Conservation (phyloP, 768 basidiomycete genomes). For the Lanmaoa pseudosensibilis region DNA sequence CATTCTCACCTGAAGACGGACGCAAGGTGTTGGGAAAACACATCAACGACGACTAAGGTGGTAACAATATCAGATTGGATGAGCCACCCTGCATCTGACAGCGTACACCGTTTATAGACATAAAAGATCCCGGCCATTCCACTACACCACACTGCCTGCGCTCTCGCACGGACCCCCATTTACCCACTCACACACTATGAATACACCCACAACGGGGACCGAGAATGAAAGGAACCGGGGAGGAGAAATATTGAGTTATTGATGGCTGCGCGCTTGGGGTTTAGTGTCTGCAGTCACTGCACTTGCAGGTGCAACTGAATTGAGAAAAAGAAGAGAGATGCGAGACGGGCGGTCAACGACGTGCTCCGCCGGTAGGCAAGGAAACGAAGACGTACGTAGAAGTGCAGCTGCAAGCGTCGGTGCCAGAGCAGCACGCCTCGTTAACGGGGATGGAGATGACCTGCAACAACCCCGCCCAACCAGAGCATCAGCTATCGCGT, state of each 20-base stretch:
- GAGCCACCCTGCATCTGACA: not conserved
- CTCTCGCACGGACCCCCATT: too few relatives aligned
- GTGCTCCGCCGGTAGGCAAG: not conserved
- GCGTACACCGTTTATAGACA: not conserved
- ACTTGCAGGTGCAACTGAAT: conserved; percentile 15
- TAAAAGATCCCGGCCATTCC: not conserved
- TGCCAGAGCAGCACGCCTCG: conserved; percentile 14
- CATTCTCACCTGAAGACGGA: not conserved
- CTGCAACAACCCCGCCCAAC: not conserved
- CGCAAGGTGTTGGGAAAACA: not conserved
- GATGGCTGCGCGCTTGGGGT: not conserved
- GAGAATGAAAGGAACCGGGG: not conserved
- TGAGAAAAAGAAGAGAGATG: too few relatives aligned
- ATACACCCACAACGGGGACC: not conserved
- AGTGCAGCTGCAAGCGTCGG: conserved; percentile 2
- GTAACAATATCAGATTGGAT: not conserved
- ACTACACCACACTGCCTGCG: not conserved
- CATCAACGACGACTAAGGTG: not conserved
- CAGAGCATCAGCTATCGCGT: not conserved
- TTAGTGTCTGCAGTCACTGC: conserved; percentile 18
- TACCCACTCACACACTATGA: not conserved
- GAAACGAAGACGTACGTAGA: not conserved
- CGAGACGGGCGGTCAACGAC: not conserved
- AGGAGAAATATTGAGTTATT: not conserved
- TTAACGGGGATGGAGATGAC: conserved; percentile 5